Conservation (phyloP, 495 filamentous ascomycete genomes). For the Neurospora hispaniola region DNA sequence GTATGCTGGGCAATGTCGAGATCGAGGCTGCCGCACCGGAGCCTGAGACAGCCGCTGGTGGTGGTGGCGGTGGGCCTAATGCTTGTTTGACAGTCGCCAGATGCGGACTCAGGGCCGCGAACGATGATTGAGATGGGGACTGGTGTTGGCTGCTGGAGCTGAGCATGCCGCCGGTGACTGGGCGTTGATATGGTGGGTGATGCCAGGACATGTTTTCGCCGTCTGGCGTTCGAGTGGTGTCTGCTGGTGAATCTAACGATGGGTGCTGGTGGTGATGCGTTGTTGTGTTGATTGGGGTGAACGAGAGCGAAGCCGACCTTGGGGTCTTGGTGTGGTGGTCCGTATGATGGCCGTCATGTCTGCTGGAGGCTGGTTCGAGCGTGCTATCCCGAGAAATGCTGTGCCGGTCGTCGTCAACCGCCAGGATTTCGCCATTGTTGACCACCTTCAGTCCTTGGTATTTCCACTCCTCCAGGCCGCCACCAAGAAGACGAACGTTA, state of each 20-base stretch:
- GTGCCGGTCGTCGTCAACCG: constrained; percentile 22
- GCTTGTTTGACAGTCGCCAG: constrained; percentile 3
- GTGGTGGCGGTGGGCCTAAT: constrained; percentile 6
- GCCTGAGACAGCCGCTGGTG: background rate
- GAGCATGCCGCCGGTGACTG: background rate
- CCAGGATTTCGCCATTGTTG: constrained; percentile 31
- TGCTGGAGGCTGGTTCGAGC: constrained; percentile 16
- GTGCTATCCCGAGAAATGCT: constrained; percentile 23
- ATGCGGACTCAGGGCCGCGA: constrained; percentile 9
- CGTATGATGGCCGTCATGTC: constrained; percentile 12
- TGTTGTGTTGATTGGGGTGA: constrained; percentile 42
- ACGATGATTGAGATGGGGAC: constrained; percentile 11
- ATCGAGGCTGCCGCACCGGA: background rate
- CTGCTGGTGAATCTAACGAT: background rate
- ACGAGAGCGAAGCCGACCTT: constrained; percentile 27
- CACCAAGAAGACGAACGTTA: constrained; percentile 43
- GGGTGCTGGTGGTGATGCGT: constrained; percentile 16
- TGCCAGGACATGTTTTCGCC: background rate
- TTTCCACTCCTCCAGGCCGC: constrained; percentile 65
- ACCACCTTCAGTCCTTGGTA: constrained; percentile 24
- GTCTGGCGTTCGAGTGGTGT: background rate
- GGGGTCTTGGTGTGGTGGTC: constrained; percentile 17
- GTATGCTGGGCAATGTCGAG: constrained; percentile 6
- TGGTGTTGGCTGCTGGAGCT: constrained; percentile 2
- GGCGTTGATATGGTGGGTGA: background rate